Base-by-base conservation (phyloP, 1,284 basidiomycete species). In the Apiotrichum akiyoshidainum region DNA sequence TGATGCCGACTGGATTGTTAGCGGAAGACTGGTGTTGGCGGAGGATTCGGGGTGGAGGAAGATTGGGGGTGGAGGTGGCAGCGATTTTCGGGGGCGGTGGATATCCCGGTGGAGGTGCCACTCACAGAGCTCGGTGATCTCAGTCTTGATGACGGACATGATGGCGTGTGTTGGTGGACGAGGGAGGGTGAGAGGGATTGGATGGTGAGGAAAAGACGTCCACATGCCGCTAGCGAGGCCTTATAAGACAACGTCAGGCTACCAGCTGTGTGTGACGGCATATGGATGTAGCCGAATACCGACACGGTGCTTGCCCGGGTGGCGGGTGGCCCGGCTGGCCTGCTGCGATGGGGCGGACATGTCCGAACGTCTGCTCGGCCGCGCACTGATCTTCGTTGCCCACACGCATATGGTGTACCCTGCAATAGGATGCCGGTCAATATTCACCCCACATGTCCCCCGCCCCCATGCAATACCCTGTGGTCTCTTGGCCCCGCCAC, bases 121-220 rank as follows among this genome's bases (percentile, higher is more conserved):
- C 74, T 61, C 44, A 76, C 74, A 91, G 56, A 90, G 80, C 76
- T 90, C 82, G 34, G 90, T 92, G 62, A 92, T 81, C 19, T 88
- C 87, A 0, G 90, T 92, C 31, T 59, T 63, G 40, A 71, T 67
- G 61, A 73, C 60, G 46, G 71, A 72, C 73, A 72, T 75, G 52
- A 12, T 63, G 60, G 41, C 9, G 16, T 21, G 42, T 11, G n/a
- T 22, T 14, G 49, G 19, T 8, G 37, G 22, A 16, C 5, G 21
- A 14, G 19, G 14, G 21, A 37, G 16, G 16, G 21, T 9, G 37
- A 41, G 49, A 22, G 33, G 31, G 26, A 26, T 2, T 21, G 21
- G 21, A 16, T 21, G 44, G 21, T 21, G 8, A 10, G 5, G n/a
- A 4, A 21, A 19, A 16, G 41, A 42, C 41, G 16, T 11, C 10